Percentiles rank a stretch among this genome's conserved stretches.
Conservation (phyloP, 495 filamentous ascomycete species). For the Penicillium paradoxum region DNA sequence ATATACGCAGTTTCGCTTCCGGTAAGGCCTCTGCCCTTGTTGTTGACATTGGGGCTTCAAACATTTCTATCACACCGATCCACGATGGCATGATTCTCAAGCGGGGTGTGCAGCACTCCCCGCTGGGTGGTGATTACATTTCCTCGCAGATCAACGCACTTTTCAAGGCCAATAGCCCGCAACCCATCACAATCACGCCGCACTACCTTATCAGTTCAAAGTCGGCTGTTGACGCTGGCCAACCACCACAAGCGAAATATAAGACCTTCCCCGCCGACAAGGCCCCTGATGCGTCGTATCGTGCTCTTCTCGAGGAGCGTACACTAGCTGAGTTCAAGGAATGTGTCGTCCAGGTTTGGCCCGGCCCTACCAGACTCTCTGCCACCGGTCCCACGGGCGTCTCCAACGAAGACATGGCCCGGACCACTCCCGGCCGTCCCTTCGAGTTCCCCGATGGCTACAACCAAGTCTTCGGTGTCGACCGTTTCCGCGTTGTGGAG, state of each 20-base stretch:
- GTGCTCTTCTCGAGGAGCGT: slow-evolving; percentile 81
- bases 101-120: slow-evolving; percentile 78
- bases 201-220: slow-evolving; percentile 85
- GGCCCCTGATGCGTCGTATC: slow-evolving; percentile 67
- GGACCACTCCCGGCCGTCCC: slow-evolving; percentile 62
- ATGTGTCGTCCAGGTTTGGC: slow-evolving; percentile 89
- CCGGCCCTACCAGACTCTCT: slow-evolving; percentile 66
- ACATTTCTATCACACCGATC: slow-evolving; percentile 83
- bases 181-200: slow-evolving; percentile 74
- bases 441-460: slow-evolving; percentile 96
- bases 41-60: slow-evolving; percentile 86
- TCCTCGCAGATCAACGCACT: slow-evolving; percentile 79
- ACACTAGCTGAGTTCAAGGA: slow-evolving; percentile 96
- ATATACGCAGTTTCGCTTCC: slow-evolving; percentile 62
- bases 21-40: slow-evolving; percentile 91
- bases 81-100: slow-evolving; percentile 92
- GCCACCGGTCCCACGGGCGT: slow-evolving; percentile 52
- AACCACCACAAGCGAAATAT: slow-evolving; percentile 66
- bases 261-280: slow-evolving; percentile 57
- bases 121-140: slow-evolving; percentile 82
- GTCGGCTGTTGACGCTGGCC: slow-evolving; percentile 80
- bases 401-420: slow-evolving; percentile 65
- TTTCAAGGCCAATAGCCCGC: slow-evolving; percentile 64
- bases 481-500: slow-evolving; percentile 79
- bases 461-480: slow-evolving; percentile 87